Percentiles rank a stretch among this genome's conserved stretches.
phyloP scores from a whole-genome alignment of 441 rosid species.

The Flueggea neowawraea region DNA sequence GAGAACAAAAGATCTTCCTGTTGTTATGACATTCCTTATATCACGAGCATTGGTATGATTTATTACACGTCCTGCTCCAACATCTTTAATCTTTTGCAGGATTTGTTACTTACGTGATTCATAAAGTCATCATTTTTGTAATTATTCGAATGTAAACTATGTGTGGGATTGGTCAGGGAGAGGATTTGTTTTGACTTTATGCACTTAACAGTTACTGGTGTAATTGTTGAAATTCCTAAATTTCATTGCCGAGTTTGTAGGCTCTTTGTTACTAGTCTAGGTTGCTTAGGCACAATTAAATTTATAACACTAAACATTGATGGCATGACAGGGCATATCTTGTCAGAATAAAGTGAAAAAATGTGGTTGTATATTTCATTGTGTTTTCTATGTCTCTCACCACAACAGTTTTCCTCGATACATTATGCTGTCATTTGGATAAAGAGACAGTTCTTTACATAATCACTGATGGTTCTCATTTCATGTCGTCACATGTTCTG shows the following conservation, averaged over 20 bases:
- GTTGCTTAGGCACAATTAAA: too few relatives aligned
- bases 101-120: background rate
- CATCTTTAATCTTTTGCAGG: background rate
- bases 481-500: too few relatives aligned
- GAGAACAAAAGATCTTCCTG: conserved; percentile 96
- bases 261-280: too few relatives aligned
- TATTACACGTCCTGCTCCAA: conserved; percentile 14
- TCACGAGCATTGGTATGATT: conserved; percentile 91
- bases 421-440: too few relatives aligned
- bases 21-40: conserved; percentile 95
- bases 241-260: too few relatives aligned
- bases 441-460: too few relatives aligned
- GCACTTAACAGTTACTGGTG: background rate
- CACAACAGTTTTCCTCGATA: too few relatives aligned
- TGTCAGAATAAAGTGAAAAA: background rate
- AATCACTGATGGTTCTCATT: too few relatives aligned
- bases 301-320: background rate
- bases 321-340: background rate
- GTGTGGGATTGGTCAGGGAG: background rate
- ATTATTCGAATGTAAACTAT: background rate
- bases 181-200: background rate
- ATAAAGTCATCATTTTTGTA: background rate
- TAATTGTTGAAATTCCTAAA: too few relatives aligned
- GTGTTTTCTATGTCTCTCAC: background rate
- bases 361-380: background rate